Evolutionary conservation across 2,329 filamentous ascomycete species (phyloP).

Genomic region (Cryphonectria parasitica): DNA sequence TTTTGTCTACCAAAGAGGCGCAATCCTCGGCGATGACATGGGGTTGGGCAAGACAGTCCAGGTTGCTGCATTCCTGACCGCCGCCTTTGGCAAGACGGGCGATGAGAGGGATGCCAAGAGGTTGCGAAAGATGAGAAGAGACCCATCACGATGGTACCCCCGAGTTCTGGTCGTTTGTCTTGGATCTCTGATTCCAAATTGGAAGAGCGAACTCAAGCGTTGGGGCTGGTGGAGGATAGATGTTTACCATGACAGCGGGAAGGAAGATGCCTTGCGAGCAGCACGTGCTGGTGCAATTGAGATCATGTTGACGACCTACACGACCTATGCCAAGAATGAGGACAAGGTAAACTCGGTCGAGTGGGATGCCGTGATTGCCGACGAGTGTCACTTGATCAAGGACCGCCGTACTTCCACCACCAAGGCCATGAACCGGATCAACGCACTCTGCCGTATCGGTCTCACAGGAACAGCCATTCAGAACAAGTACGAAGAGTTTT

Average conservation of each 20-base stretch:
- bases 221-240: constrained; percentile 98
- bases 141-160: constrained; percentile 74
- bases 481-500: constrained; percentile 96
- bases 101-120: constrained; percentile 84
- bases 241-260: constrained; percentile 71
- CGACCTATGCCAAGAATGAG: constrained; percentile 81
- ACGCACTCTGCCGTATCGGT: constrained; percentile 88
- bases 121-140: constrained; percentile 81
- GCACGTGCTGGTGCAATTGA: constrained; percentile 79
- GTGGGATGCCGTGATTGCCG: constrained; percentile 94
- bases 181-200: constrained; percentile 86
- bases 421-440: constrained; percentile 85
- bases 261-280: constrained; percentile 72
- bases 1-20: constrained; percentile 90
- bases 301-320: constrained; percentile 93
- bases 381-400: constrained; percentile 92
- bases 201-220: constrained; percentile 80
- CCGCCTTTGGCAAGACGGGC: constrained; percentile 90
- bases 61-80: constrained; percentile 88
- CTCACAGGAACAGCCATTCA: constrained; percentile 96
- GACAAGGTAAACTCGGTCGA: constrained; percentile 77
- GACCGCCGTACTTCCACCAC: constrained; percentile 77
- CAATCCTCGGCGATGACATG: constrained; percentile 96
- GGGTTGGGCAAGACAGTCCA: constrained; percentile 96
- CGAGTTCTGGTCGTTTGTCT: constrained; percentile 85